A percentile compares a stretch with the other conserved stretches of the same genome.
Evolutionary conservation across 768 basidiomycete species (phyloP).

Genomic region (Chalciporus sphaerocephalus): DNA sequence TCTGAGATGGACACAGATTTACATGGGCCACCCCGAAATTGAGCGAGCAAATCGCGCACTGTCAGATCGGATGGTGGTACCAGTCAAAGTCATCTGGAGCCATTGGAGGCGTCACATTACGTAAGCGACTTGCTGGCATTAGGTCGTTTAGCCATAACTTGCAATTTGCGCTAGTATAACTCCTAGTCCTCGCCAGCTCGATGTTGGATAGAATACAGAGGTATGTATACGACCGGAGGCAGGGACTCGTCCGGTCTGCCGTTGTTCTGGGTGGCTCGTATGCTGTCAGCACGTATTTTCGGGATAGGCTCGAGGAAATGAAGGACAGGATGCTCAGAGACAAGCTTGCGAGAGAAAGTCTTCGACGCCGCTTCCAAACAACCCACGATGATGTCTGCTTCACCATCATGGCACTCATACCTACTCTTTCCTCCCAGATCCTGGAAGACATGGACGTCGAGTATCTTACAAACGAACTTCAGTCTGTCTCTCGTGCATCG

Average conservation of each 20-base stretch:
- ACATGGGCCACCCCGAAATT: too few species aligned
- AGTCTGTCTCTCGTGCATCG: slow-evolving; percentile 39
- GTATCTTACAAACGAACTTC: slow-evolving; percentile 53
- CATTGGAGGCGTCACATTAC: too few species aligned
- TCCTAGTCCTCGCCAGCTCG: background rate
- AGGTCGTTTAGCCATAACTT: too few species aligned
- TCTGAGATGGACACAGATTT: too few species aligned
- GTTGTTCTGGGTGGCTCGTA: slow-evolving; percentile 60
- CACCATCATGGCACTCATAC: slow-evolving; percentile 66
- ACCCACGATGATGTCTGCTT: slow-evolving; percentile 76
- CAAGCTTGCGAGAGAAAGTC: slow-evolving; percentile 58
- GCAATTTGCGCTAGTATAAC: too few species aligned
- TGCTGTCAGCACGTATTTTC: slow-evolving; percentile 55
- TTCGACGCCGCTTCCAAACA: slow-evolving; percentile 68
- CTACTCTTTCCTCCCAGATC: slow-evolving; percentile 61
- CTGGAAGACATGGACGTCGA: slow-evolving; percentile 77
- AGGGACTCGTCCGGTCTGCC: slow-evolving; percentile 44
- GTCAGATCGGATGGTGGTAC: too few species aligned
- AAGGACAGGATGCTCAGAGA: slow-evolving; percentile 60
- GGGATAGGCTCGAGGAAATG: slow-evolving; percentile 59
- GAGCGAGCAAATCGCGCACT: too few species aligned
- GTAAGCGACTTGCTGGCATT: too few species aligned
- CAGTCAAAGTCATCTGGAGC: too few species aligned
- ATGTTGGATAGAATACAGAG: slow-evolving; percentile 45
- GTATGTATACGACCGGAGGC: slow-evolving; percentile 48